Evolutionary conservation across 345 rosid genomes (phyloP).

Genomic region (Anastatica hierochuntica): DNA sequence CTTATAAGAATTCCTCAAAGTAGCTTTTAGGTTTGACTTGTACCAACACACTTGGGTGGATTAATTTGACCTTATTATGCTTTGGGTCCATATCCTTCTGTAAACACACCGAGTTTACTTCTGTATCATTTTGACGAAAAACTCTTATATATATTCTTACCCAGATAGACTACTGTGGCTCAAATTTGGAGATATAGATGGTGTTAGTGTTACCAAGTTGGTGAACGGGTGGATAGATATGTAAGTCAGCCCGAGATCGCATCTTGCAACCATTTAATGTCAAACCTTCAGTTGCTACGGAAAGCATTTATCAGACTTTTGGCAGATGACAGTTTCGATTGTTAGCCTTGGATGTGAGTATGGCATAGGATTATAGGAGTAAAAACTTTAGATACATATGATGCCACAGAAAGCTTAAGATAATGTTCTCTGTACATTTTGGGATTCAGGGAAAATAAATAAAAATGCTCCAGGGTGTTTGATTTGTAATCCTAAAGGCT

Average conservation of each 20-base stretch:
- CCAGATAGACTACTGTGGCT: not conserved
- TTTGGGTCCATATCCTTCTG: constrained; percentile 18
- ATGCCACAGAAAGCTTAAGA: not conserved
- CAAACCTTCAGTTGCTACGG: no score
- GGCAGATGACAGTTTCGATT: not conserved
- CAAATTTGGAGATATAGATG: not conserved
- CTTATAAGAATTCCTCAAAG: constrained; percentile 13
- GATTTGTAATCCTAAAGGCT: constrained; percentile 3
- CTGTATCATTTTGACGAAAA: not conserved
- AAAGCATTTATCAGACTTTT: not conserved
- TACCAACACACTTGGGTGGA: constrained; percentile 8
- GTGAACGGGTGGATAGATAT: not conserved
- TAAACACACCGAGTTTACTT: not conserved
- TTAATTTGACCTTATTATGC: constrained; percentile 8
- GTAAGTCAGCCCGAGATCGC: not conserved
- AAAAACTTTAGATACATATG: constrained; percentile 1
- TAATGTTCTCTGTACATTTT: constrained; percentile 9
- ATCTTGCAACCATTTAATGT: no score
- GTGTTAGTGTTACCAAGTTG: constrained; percentile 8
- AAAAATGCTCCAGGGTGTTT: not conserved
- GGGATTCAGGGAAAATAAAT: not conserved
- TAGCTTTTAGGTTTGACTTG: constrained; percentile 22
- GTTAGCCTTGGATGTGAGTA: not conserved
- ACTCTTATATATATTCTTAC: not conserved
- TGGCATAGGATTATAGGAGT: not conserved